These are phyloP conservation scores for Lepiota subincarnata DNA, from an alignment of 768 basidiomycete genomes.

Conservation along the genomic window DNA sequence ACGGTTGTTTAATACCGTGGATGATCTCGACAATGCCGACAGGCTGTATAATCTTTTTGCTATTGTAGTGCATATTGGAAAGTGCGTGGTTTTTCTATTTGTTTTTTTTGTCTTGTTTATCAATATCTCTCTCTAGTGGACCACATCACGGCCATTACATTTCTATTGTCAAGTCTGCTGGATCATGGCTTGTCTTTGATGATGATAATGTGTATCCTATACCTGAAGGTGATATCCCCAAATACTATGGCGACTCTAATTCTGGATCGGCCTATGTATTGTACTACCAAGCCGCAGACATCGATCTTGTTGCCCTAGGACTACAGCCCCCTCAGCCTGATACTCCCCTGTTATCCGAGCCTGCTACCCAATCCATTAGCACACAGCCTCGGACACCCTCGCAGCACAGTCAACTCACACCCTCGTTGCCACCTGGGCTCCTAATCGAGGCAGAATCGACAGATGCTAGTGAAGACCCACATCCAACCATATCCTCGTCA, in stretches of 20 bases:
- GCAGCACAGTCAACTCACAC: constrained; percentile 18
- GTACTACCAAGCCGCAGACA: constrained; percentile 92
- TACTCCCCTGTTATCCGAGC: constrained; percentile 19
- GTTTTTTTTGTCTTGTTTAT: constrained; percentile 14
- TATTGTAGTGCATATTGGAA: constrained; percentile 98
- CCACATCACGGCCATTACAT: constrained; percentile 99
- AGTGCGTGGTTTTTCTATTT: constrained; percentile 51
- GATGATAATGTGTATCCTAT: constrained; percentile 90
- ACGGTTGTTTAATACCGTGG: constrained; percentile 94
- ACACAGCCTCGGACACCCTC: constrained; percentile 15
- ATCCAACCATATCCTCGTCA: constrained; percentile 22
- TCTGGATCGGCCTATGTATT: constrained; percentile 92
- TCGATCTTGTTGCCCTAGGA: constrained; percentile 72
- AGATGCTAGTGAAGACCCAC: constrained; percentile 23
- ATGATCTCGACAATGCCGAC: constrained; percentile 89
- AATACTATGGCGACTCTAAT: constrained; percentile 90
- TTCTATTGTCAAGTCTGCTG: constrained; percentile 84
- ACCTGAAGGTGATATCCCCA: constrained; percentile 83
- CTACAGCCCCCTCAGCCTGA: constrained; percentile 38
- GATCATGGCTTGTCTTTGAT: constrained; percentile 90
- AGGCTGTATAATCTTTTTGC: constrained; percentile 92
- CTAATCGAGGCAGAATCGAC: background rate
- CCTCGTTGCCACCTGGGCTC: constrained; percentile 29
- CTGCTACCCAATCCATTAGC: constrained; percentile 18
- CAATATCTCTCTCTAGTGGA: constrained; percentile 50